Evolutionary conservation across 495 filamentous ascomycete genomes (phyloP).

Genomic region (Talaromyces ruber): DNA sequence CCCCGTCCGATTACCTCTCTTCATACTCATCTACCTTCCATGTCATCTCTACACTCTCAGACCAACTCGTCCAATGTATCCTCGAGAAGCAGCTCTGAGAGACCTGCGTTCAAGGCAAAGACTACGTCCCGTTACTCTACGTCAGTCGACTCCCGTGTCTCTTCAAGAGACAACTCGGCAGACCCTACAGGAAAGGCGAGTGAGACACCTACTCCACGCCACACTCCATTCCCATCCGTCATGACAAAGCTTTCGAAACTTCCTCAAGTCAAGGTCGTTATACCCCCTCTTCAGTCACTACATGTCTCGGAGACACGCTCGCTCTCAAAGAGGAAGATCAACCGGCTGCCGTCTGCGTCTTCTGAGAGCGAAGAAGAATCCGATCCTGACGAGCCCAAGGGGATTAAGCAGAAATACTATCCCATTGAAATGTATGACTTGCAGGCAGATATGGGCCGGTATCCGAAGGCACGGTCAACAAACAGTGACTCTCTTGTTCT

Average conservation of each 20-base stretch:
- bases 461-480: background rate
- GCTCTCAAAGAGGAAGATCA: background rate
- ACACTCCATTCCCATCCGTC: background rate
- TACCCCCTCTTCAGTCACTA: background rate
- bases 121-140: background rate
- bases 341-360: background rate
- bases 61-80: background rate
- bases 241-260: background rate
- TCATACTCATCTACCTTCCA: background rate
- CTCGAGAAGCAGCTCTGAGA: background rate
- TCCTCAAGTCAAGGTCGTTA: background rate
- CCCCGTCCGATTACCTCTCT: background rate
- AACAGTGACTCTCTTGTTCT: background rate
- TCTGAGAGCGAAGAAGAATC: slow-evolving; percentile 7
- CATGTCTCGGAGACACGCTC: background rate
- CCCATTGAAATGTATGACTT: background rate
- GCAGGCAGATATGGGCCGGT: background rate
- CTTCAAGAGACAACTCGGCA: background rate
- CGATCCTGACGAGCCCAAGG: background rate
- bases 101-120: background rate
- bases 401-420: slow-evolving; percentile 5
- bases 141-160: background rate
- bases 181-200: background rate
- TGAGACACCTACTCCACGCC: background rate
- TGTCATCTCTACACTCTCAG: background rate